Evolutionary conservation across 306 rosid species (phyloP), one percentile per base, ranked within the genome.

Genomic region (Quercus agrifolia): DNA sequence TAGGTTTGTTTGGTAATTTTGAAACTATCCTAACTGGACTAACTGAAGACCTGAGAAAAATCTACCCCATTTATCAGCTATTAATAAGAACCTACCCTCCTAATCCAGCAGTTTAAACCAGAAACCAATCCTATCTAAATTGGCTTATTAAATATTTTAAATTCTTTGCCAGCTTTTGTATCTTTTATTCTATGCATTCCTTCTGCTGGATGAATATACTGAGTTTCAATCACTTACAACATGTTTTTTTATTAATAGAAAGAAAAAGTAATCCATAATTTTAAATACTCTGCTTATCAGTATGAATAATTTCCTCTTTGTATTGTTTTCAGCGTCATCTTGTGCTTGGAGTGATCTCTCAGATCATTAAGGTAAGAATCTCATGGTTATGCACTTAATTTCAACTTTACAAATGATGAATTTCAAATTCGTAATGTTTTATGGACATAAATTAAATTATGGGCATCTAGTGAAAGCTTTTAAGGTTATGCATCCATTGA

Each of bases 291-390:
- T 56, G 59, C 5, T 71, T 13, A 28, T 21, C 63, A 78, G 41
- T 25, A 28, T 78, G 55, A 62, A 54, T 71, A 51, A 73, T 20
- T 41, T 19, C 38, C 56, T 61, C 8, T 33, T 74, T 76, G 62
- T 77, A 87, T 55, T 56, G 64, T 71, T 87, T 89, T 79, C 99
- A 95, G 99, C 96, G 99, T 68, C 99, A 95, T 88, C 93, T 95
- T 69, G 97, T 95, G 54, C 94, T 95, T 49, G 99, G 99, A 70
- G 63, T 95, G 89, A 95, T 95, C 80, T 93, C 99, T 68, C 99
- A 95, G 81, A 93, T 95, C 52, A 95, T 95, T 59, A 95, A 95
- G 99, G 99, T 93, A 88, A 79, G 81, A 70, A 18, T 66, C 70
- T 64, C 70, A 67, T 51, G 73, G 25, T 31, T 68, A 55, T 31